Base-by-base conservation (phyloP, 192 early-diverging fungal genomes). In the Mortierella alpina region DNA sequence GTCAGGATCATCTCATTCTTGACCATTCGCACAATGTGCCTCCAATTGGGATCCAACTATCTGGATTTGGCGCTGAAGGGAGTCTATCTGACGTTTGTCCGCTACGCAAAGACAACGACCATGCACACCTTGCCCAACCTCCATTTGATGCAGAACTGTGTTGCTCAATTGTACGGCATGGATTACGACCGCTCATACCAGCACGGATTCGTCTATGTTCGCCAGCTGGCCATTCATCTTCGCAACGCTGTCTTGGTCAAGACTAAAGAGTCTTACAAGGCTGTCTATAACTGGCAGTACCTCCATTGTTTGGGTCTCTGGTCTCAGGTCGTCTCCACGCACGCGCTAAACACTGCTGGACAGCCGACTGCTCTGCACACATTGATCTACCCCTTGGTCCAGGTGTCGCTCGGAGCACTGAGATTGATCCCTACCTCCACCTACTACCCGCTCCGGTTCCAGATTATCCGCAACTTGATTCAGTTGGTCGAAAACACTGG, bases 221-320 rank as follows among this genome's bases (percentile, higher is more conserved):
- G 98, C 41, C 96, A 98, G 84, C 84, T 99, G 59, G 98, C 96
- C 7, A 95, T 96, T 70, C 91, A 94, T 68, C 86, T 99, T 62
- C 92, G 98, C 72, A 92, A 90, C 66, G 95, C 96, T 17, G 95
- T 97, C 82, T 87, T 92, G 68, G 88, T 90, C 23, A 93, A 92
- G 54, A 94, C 92, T 47, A 94, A 89, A 89, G 93, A 97, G 73
- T 92, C 91, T 6, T 96, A 92, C 89, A 95, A 93, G 62, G 76
- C 89, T 9, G 94, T 99, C 50, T 97, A 98, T 88, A 96, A 96
- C 88, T 99, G 98, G 98, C 96, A 97, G 85, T 99, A 91, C 79
- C 81, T 99, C 62, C 95, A 97, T 84, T 94, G 92, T 66, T 85
- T 99, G 60, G 90, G 92, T 67, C 92, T 98, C 66, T 98, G 97